phyloP scores from a whole-genome alignment of 2,329 filamentous ascomycete species.

The Cladosporium sphaerospermum region DNA sequence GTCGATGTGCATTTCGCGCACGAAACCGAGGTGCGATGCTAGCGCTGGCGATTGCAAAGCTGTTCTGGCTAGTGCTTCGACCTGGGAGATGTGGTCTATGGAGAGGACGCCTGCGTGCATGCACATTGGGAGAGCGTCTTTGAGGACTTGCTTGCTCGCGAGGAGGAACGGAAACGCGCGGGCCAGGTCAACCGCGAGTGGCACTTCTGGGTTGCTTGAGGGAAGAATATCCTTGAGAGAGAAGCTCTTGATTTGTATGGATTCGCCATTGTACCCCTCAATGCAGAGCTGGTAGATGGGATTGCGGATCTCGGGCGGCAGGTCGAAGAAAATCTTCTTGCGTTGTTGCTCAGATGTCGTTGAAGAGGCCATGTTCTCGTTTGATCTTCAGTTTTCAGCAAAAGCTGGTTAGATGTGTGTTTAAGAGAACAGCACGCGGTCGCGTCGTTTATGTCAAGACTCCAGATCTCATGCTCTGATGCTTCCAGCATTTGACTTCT shows the following conservation, averaged over 20 bases:
- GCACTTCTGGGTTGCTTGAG: not conserved
- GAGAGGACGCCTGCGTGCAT: not conserved
- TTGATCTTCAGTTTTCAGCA: too few relatives aligned
- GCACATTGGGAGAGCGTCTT: not conserved
- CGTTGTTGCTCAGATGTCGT: too few relatives aligned
- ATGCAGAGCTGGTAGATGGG: not conserved
- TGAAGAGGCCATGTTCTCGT: too few relatives aligned
- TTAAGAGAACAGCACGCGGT: too few relatives aligned
- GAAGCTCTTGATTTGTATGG: not conserved
- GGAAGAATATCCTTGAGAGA: too few relatives aligned
- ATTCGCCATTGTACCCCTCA: not conserved
- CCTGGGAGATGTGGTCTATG: not conserved
- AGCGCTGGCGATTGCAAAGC: not conserved
- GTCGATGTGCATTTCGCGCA: not conserved
- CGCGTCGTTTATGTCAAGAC: too few relatives aligned
- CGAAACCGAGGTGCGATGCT: not conserved
- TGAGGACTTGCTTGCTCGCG: not conserved
- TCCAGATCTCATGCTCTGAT: too few relatives aligned
- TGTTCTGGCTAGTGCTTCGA: too few relatives aligned
- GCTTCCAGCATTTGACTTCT: too few relatives aligned
- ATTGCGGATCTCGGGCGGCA: not conserved
- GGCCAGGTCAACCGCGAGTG: not conserved
- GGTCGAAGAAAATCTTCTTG: not conserved
- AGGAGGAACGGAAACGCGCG: not conserved
- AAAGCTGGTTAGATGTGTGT: too few relatives aligned